Percentiles rank a stretch among this genome's conserved stretches.
Conservation (phyloP, 345 rosid species). For the Rubroshorea leprosula region DNA sequence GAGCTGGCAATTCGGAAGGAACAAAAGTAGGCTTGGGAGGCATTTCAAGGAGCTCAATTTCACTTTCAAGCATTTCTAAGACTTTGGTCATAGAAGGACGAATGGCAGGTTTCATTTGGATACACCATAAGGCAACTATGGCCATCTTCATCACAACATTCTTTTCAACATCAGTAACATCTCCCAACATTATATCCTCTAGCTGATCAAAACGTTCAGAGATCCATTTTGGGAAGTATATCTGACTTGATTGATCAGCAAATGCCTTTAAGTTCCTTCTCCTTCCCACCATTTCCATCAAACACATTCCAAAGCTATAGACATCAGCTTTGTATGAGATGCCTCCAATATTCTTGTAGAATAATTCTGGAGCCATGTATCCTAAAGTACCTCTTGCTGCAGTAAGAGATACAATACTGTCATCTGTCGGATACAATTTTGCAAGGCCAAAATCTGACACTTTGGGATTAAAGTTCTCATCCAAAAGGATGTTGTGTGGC, state of each 20-base stretch:
- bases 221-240: conserved; percentile 8
- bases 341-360: conserved; percentile 6
- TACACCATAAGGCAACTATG: conserved; percentile 30
- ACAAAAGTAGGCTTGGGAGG: conserved; percentile 24
- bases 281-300: conserved; percentile 25
- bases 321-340: conserved; percentile 3
- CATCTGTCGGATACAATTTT: conserved; percentile 12
- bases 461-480: neutral
- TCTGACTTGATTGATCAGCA: conserved; percentile 1
- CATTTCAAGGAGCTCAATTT: conserved; percentile 7
- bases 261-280: conserved; percentile 6
- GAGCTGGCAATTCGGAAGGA: neutral
- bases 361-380: conserved; percentile 5
- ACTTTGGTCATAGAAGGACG: conserved; percentile 26
- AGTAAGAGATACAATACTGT: conserved; percentile 7
- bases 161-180: neutral
- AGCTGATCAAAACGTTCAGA: neutral
- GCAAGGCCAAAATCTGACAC: conserved; percentile 31
- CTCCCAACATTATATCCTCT: neutral
- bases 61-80: conserved; percentile 32
- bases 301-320: conserved; percentile 22
- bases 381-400: conserved; percentile 22
- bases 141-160: conserved; percentile 23
- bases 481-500: conserved; percentile 17
- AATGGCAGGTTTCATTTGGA: conserved; percentile 26